Percentiles rank a stretch among this genome's conserved stretches.
Conservation (phyloP, 2,329 filamentous ascomycete genomes). For the Epichloe typhina region DNA sequence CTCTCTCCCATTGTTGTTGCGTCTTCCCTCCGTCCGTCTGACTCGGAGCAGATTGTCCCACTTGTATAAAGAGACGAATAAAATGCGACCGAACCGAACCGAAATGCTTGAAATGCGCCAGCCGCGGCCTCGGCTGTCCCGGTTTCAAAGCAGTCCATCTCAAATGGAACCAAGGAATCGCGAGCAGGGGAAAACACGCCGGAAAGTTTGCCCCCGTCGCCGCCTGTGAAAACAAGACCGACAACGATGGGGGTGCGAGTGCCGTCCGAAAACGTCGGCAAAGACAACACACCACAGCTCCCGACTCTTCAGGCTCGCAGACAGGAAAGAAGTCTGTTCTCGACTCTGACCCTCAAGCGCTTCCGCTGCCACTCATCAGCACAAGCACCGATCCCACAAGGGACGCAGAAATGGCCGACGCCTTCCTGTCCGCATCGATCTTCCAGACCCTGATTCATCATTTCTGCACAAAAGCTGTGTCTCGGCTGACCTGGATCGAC, state of each 20-base stretch:
- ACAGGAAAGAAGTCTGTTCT: background rate
- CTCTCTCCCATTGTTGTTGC: background rate
- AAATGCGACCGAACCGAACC: conserved; percentile 12
- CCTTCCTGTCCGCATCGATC: conserved; percentile 3
- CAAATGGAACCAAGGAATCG: conserved; percentile 12
- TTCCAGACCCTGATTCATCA: conserved; percentile 9
- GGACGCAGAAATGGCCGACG: background rate
- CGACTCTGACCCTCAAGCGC: background rate
- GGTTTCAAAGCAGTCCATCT: conserved; percentile 9
- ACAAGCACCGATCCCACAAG: background rate
- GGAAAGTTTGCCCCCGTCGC: conserved; percentile 7
- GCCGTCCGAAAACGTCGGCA: background rate
- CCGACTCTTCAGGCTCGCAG: background rate
- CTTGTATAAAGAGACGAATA: conserved; percentile 10
- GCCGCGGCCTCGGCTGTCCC: conserved; percentile 8
- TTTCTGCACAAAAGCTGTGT: conserved; percentile 9
- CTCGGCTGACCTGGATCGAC: conserved; percentile 12
- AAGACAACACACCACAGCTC: background rate
- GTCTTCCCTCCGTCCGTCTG: background rate
- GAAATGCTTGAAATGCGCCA: conserved; percentile 10
- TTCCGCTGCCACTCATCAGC: background rate
- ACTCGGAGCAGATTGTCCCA: conserved; percentile 8
- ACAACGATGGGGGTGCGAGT: background rate
- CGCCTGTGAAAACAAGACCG: background rate
- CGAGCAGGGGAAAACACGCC: conserved; percentile 10